Evolutionary conservation across 2,329 filamentous ascomycete genomes (phyloP).

Genomic region (Exophiala bonariae): DNA sequence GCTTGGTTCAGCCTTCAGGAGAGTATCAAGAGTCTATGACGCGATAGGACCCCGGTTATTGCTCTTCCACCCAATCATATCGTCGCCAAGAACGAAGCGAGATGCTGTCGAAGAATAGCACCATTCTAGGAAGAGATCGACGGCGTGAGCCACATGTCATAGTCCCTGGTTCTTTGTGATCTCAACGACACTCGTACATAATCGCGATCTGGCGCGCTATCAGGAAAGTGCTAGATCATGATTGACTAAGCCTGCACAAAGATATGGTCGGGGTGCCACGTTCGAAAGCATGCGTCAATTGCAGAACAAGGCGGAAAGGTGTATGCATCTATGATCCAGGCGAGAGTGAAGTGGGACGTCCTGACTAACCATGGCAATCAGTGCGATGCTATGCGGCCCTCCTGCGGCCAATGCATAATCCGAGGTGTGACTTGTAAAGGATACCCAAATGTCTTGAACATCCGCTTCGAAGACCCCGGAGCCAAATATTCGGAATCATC

Average conservation of each 20-base stretch:
- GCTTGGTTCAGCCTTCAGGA: too few species aligned
- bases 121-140: not conserved
- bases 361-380: not conserved
- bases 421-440: slow-evolving; percentile 5
- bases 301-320: slow-evolving; percentile 10
- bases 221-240: not conserved
- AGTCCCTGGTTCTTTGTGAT: too few species aligned
- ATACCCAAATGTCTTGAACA: slow-evolving; percentile 5
- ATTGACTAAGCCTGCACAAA: not conserved
- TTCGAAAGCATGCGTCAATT: slow-evolving; percentile 8
- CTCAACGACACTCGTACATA: not conserved
- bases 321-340: not conserved
- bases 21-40: too few species aligned
- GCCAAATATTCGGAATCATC: not conserved
- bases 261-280: slow-evolving; percentile 10
- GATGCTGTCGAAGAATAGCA: slow-evolving; percentile 1
- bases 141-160: too few species aligned
- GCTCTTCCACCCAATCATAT: not conserved
- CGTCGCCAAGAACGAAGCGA: not conserved
- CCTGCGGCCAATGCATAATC: slow-evolving; percentile 11
- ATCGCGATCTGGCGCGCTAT: not conserved
- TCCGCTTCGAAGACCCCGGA: slow-evolving; percentile 11
- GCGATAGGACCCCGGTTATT: too few species aligned
- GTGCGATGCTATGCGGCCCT: slow-evolving; percentile 11
- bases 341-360: not conserved